Percentiles rank a stretch among this genome's conserved stretches.
Evolutionary conservation across 345 rosid species (phyloP).

Genomic region (Brassica nigra): DNA sequence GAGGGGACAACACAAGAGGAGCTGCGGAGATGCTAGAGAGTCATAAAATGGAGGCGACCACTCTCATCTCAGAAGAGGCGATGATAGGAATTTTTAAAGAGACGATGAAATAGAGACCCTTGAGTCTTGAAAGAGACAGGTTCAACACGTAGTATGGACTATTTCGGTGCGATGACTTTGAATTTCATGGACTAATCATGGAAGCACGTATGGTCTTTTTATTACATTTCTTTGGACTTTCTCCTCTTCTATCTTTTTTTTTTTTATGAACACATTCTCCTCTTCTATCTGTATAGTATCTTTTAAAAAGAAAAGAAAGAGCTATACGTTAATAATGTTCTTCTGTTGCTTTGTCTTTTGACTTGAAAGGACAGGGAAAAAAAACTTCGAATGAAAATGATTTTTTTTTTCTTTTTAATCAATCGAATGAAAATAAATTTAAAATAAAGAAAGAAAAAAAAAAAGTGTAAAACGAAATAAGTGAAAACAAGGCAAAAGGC

Average conservation of each 20-base stretch:
- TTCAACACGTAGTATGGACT: conserved; percentile 35
- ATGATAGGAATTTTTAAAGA: conserved; percentile 22
- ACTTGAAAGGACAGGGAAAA: conserved; percentile 23
- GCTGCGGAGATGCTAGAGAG: no score
- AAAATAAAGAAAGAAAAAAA: conserved; percentile 17
- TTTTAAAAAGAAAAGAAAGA: not conserved
- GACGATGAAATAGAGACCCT: conserved; percentile 32
- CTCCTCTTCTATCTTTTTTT: not conserved
- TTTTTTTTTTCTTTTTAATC: no score
- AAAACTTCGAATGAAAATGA: not conserved
- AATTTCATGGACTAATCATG: conserved; percentile 37
- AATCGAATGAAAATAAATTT: no score
- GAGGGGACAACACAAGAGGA: no score
- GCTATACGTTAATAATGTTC: conserved; percentile 25
- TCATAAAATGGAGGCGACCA: no score
- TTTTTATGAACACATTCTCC: no score
- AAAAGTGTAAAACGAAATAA: conserved; percentile 40
- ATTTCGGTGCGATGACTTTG: conserved; percentile 38
- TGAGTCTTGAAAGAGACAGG: conserved; percentile 22
- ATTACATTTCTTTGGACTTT: conserved; percentile 30
- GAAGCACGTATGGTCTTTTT: conserved; percentile 34
- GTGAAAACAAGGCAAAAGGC: conserved; percentile 46
- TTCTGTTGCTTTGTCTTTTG: conserved; percentile 36
- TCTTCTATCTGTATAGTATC: not conserved
- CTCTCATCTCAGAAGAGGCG: no score